Percentiles rank a stretch among this genome's conserved stretches.
Conservation (phyloP, 73 alveolate species). For the Paramecium pentaurelia region DNA sequence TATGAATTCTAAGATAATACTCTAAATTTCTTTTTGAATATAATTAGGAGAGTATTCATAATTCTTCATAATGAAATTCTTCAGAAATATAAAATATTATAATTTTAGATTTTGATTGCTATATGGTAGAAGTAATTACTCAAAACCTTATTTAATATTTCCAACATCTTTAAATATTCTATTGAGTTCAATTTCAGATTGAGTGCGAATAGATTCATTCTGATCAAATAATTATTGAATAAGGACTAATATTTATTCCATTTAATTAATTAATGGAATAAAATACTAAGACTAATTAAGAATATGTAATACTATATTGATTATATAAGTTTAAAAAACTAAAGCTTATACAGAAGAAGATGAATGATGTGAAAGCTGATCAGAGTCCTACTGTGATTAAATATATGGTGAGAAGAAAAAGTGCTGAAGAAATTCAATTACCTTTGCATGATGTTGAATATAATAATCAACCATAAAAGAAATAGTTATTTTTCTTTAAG, state of each 20-base stretch:
- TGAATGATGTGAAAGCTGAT: conserved; percentile 6
- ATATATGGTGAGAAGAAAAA: conserved; percentile 2
- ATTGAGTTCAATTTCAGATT: neutral
- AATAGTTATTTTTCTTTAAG: neutral
- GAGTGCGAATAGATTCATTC: neutral
- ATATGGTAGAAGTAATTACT: neutral
- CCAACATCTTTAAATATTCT: neutral
- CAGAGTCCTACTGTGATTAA: neutral
- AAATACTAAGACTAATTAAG: neutral
- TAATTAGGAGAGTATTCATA: neutral
- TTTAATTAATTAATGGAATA: neutral
- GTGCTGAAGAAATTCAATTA: conserved; percentile 1
- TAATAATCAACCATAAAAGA: neutral
- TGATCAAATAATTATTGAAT: neutral
- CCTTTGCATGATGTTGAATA: conserved; percentile 33
- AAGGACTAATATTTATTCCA: neutral
- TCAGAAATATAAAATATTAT: neutral
- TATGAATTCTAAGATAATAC: neutral
- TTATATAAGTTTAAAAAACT: neutral
- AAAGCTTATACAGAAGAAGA: neutral
- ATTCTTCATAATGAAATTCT: neutral
- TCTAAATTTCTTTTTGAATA: neutral
- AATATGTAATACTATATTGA: neutral
- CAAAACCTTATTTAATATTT: neutral
- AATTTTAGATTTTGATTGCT: neutral